Evolutionary conservation across 805 yeast species (phyloP).

Genomic region (Blastobotrys terrestris): DNA sequence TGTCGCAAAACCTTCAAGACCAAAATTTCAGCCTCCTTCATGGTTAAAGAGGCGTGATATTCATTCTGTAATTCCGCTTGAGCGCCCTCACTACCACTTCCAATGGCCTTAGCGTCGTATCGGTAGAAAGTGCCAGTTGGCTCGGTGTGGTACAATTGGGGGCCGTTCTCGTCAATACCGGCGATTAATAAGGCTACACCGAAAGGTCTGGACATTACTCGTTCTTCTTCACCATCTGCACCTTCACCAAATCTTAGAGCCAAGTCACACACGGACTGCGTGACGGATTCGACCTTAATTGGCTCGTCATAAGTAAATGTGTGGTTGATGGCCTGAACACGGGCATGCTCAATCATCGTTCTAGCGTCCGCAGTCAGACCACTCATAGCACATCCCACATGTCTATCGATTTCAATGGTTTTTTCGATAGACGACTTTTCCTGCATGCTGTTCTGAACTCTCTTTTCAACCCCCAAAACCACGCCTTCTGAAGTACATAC

Average conservation of each 20-base stretch:
- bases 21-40: conserved; percentile 87
- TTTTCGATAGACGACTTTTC: conserved; percentile 94
- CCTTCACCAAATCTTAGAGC: conserved; percentile 97
- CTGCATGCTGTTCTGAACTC: conserved; percentile 86
- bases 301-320: conserved; percentile 86
- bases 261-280: conserved; percentile 94
- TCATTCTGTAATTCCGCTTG: conserved; percentile 96
- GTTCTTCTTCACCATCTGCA: conserved; percentile 81
- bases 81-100: conserved; percentile 98
- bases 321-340: conserved; percentile 79
- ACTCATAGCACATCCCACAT: conserved; percentile 97
- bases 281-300: conserved; percentile 84
- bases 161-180: conserved; percentile 93
- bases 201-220: conserved; percentile 95
- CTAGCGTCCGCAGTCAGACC: conserved; percentile 99
- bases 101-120: conserved; percentile 98
- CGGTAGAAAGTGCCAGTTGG: conserved; percentile 98
- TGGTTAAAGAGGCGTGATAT: conserved; percentile 80
- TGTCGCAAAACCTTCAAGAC: conserved; percentile 87
- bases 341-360: conserved; percentile 97
- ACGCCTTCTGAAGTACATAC: conserved; percentile 94
- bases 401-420: conserved; percentile 88
- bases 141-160: conserved; percentile 95
- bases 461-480: conserved; percentile 91
- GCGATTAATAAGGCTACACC: conserved; percentile 97